These are phyloP conservation scores for Candida quercuum DNA, from an alignment of 805 yeast genomes.

Conservation along the genomic window DNA sequence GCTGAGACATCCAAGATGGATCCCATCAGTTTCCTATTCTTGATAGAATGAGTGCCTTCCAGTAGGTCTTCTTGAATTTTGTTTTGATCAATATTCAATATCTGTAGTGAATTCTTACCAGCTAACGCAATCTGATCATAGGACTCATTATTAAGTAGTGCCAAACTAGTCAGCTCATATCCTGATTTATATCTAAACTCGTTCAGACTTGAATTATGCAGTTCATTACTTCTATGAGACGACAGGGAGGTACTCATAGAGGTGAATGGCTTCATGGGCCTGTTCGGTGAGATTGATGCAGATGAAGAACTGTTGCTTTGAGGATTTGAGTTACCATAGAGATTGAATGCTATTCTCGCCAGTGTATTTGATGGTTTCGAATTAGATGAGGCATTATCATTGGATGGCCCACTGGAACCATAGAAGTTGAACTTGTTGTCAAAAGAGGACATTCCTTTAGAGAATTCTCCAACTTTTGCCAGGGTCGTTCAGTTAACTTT, in stretches of 20 bases:
- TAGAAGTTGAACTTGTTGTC: conserved; percentile 5
- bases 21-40: conserved; percentile 32
- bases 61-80: conserved; percentile 31
- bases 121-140: conserved; percentile 31
- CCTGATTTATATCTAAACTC: conserved; percentile 25
- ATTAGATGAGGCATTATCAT: conserved; percentile 8
- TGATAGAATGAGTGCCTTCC: conserved; percentile 18
- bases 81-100: conserved; percentile 30
- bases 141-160: conserved; percentile 14
- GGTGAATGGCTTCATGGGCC: conserved; percentile 6
- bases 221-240: neutral
- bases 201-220: conserved; percentile 2
- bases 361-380: conserved; percentile 26
- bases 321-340: conserved; percentile 38
- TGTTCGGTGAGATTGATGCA: conserved; percentile 14
- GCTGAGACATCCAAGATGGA: conserved; percentile 37
- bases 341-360: conserved; percentile 55
- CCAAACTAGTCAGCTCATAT: conserved; percentile 25
- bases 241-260: conserved; percentile 1
- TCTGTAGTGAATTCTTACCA: conserved; percentile 36
- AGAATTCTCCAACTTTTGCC: no score
- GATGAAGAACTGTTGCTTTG: conserved; percentile 8
- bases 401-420: neutral
- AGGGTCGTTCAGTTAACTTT: no score
- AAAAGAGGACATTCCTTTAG: conserved; percentile 2